Evolutionary conservation across 2,329 filamentous ascomycete species (phyloP), one percentile per base, ranked within the genome.

Genomic region (Botryosphaeria dothidea): DNA sequence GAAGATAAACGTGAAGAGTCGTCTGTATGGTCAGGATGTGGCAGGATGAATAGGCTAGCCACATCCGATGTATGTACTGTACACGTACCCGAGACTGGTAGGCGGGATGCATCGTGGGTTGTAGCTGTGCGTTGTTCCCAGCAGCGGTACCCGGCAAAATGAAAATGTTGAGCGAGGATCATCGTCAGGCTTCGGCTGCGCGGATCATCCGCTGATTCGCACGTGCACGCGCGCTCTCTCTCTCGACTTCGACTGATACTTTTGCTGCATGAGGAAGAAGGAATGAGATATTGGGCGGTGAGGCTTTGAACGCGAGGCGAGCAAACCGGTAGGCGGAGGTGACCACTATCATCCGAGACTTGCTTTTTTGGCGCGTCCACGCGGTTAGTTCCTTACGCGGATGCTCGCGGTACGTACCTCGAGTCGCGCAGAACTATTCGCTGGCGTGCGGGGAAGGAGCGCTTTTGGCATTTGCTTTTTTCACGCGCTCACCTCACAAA

Each of bases 121-220:
- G 31, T 56, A 25, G 52, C 51, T 41, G 54, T 19, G 54, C 36
- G 36, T 17, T 46, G 56, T 23, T 45, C 23, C 38, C 25, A 25
- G 41, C 25, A 43, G 15, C 25, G 36, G 25, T 60, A 60, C 17
- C 38, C n/a, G 38, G 38, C 15, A 52, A 52, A 17, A 41, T 17
- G 27, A 57, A 56, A 57, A 8, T 25, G 56, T 60, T 60, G 56
- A 60, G 56, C 56, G 56, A 60, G 38, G 56, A 60, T 60, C 56
- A 34, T 45, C 56, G 38, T 31, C 41, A 46, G 56, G 56, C 56
- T 60, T 34, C 38, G 17, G 52, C 38, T 45, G 56, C 41, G 56
- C 56, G 56, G 56, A 60, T 60, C 56, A 60, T 29, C 56, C 56
- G 56, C 52, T 60, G 56, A 60, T 60, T 46, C 41, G 56, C 56